These are phyloP conservation scores for Solanum chiquidenum DNA, from an alignment of 257 asterid species.

Conservation along the genomic window DNA sequence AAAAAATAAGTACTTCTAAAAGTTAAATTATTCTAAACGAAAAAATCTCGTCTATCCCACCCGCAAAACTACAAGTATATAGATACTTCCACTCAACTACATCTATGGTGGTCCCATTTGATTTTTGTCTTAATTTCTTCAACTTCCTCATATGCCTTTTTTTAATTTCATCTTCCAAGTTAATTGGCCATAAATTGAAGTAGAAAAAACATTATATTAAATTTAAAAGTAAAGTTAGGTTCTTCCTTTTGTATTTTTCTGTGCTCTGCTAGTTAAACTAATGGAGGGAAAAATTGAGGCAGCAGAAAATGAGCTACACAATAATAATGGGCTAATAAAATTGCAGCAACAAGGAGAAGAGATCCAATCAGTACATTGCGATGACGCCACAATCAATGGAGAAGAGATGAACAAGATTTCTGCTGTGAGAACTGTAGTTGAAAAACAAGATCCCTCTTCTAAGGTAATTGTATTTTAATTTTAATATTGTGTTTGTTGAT, in stretches of 20 bases:
- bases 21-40: background rate
- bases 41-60: background rate
- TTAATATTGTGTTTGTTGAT: background rate
- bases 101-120: background rate
- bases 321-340: background rate
- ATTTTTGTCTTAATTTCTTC: background rate
- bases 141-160: background rate
- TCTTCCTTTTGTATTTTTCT: background rate
- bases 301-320: background rate
- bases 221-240: background rate
- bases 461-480: constrained; percentile 25
- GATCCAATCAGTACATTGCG: background rate
- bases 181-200: background rate
- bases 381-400: background rate
- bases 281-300: background rate
- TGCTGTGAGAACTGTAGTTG: constrained; percentile 30
- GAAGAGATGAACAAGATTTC: constrained; percentile 28
- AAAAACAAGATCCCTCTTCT: constrained; percentile 49
- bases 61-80: background rate
- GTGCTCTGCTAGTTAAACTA: background rate
- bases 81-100: background rate
- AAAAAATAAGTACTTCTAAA: background rate
- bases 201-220: background rate
- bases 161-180: background rate
- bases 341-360: background rate